Base-by-base conservation (phyloP, 1,139 yeast species). In the Barnettozyma hawaiiensis region DNA sequence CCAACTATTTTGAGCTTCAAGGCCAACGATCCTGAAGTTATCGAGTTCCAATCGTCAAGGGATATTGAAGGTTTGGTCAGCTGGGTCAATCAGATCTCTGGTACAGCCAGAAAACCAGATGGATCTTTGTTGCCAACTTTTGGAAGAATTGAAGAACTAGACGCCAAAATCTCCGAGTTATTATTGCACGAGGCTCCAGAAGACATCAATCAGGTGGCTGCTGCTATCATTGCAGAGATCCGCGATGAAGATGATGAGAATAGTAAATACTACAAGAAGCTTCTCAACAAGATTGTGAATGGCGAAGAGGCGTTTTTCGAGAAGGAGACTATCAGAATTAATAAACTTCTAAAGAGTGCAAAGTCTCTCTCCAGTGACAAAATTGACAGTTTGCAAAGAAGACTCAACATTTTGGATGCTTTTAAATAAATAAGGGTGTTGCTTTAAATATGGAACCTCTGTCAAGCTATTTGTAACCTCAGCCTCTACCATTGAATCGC, bases 1-100 rank as follows among this genome's bases (percentile, higher is more conserved):
- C 98, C 98, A 66, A 89, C 97, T 43, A 73, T 92, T 55, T 73
- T 85, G 62, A 73, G 89, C 50, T 94, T 80, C 73, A 95, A 96
- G 59, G 97, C 96, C 51, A 92, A 90, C 56, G 77, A 78, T 61
- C 70, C 81, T 60, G 34, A 47, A 14, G 42, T 42, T 19, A 44
- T 52, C 15, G 47, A 47, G 27, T 54, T 53, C 35, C 42, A 44
- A 15, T 40, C 49, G 2, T 69, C 66, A 14, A 67, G 79, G 42
- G 59, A 62, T 11, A 47, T 77, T 26, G 64, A 62, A 2, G 64
- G 61, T 16, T 62, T 86, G 35, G 67, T 78, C 15, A 57, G 60
- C 2, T 75, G 67, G 53, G 65, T 85, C 41, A 81, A 82, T 57
- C 60, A 59, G 4, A 63, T 70, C 37, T 64, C 77, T 3, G 78